Evolutionary conservation across 2,329 filamentous ascomycete species (phyloP).

Genomic region (Elsinoe necatrix): DNA sequence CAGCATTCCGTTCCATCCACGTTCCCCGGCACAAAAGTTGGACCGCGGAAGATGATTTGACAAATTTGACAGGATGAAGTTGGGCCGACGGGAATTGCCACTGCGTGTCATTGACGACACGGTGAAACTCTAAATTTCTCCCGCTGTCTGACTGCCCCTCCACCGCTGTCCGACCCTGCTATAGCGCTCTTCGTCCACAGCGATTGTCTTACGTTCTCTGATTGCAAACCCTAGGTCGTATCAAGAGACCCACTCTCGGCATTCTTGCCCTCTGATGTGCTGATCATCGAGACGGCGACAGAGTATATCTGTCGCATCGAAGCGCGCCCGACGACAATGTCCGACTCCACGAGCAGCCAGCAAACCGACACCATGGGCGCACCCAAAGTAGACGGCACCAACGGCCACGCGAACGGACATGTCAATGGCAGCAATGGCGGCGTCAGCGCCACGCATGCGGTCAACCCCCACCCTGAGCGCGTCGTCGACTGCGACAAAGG

Average conservation of each 20-base stretch:
- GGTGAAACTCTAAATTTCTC: constrained; percentile 5
- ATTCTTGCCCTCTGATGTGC: background rate
- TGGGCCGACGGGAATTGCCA: background rate
- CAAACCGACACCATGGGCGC: background rate
- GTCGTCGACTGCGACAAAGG: constrained; percentile 26
- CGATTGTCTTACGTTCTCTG: background rate
- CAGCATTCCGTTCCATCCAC: background rate
- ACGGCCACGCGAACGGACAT: background rate
- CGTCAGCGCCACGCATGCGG: constrained; percentile 21
- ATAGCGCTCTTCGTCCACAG: background rate
- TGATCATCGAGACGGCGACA: background rate
- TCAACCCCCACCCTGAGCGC: constrained; percentile 23
- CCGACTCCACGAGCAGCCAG: background rate
- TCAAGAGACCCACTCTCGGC: background rate
- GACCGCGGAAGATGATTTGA: background rate
- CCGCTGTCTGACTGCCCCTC: background rate
- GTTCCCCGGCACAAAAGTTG: background rate
- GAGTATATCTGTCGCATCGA: background rate
- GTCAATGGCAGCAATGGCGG: background rate
- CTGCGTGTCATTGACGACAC: constrained; percentile 3
- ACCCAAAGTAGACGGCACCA: background rate
- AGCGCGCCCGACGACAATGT: background rate
- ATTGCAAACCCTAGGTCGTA: background rate
- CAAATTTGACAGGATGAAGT: background rate
- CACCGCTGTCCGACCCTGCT: background rate